Base-by-base conservation (phyloP, 2,329 filamentous ascomycete genomes). In the Scedosporium aurantiacum region DNA sequence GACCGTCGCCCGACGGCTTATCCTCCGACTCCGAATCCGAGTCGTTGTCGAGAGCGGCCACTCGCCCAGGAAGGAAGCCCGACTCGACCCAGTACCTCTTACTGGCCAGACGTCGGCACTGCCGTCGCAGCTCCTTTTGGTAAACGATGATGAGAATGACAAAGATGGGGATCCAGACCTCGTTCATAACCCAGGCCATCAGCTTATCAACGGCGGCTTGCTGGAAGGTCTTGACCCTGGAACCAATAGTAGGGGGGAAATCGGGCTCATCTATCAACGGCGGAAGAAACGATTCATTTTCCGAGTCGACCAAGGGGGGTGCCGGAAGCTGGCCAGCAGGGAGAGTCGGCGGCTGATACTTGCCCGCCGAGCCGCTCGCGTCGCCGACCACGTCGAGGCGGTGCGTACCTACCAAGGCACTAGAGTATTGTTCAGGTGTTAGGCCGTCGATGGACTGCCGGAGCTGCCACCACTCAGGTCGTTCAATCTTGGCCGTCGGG, bases 381-480 rank as follows among this genome's bases (percentile, higher is more conserved):
- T 62, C 60, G 18, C 55, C 68, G 7, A 68, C 62, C 1, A 69
- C 69, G 37, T 84, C 82, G 45, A 89, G 76, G 2, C 80, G 81
- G 68, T 92, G 89, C 1, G 87, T 87, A n/a, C 89, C 89, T 7
- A 89, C 81, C 61, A 93, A 74, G 1, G 80, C 84, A 61, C 83
- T 79, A 10, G 81, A 79, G 10, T 88, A 75, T 65, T 85, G 81
- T 1, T 72, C 70, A 58, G 72, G 68, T 54, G 68, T 72, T 50
- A 77, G 66, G 16, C 71, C 73, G 52, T 79, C 74, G 71, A 72
- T 75, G 3, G 70, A 63, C 2, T 72, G 70, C 8, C 71, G 69
- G 3, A 68, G 70, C 37, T 82, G 75, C 70, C 78, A 76, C 72
- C 79, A 85, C 28, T 76, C 76, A 6, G 72, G 69, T 12, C 68